Conservation (phyloP, 805 yeast species). For the Zygoascus bituminiphila region DNA sequence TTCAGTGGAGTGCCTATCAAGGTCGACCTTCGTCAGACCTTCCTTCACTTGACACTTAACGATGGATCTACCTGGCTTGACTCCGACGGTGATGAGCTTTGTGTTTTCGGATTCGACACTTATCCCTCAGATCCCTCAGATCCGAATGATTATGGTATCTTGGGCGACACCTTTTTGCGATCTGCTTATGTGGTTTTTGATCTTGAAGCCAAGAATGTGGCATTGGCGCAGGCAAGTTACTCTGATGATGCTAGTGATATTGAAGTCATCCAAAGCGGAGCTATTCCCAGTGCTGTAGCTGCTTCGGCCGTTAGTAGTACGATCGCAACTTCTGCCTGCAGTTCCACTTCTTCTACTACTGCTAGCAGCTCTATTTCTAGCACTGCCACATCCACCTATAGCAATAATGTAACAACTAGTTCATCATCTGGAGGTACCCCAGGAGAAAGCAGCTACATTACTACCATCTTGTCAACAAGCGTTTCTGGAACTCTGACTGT, state of each 20-base stretch:
- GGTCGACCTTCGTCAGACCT: constrained; percentile 12
- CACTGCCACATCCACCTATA: not conserved
- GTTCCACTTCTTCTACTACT: constrained; percentile 2
- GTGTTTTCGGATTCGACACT: constrained; percentile 6
- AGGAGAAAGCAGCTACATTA: too few species aligned
- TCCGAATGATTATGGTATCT: constrained; percentile 22
- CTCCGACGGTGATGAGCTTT: constrained; percentile 26
- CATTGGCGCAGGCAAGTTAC: constrained; percentile 41
- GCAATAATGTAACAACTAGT: too few species aligned
- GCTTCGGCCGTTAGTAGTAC: constrained; percentile 9
- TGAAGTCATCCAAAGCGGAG: constrained; percentile 12
- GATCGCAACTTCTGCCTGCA: constrained; percentile 23
- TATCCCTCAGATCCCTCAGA: not conserved
- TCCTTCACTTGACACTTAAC: not conserved
- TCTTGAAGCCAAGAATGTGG: constrained; percentile 46
- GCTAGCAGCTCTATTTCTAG: not conserved
- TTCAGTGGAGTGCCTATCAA: constrained; percentile 21
- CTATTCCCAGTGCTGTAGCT: constrained; percentile 24
- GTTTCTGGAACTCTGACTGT: constrained; percentile 5
- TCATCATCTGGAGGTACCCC: too few species aligned
- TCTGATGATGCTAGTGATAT: constrained; percentile 20
- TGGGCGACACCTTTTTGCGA: constrained; percentile 61
- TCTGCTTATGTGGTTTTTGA: constrained; percentile 64
- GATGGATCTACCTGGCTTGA: constrained; percentile 24
- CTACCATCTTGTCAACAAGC: constrained; percentile 2